These are phyloP conservation scores for Blastobotrys americana DNA, from an alignment of 805 yeast species.

Conservation along the genomic window DNA sequence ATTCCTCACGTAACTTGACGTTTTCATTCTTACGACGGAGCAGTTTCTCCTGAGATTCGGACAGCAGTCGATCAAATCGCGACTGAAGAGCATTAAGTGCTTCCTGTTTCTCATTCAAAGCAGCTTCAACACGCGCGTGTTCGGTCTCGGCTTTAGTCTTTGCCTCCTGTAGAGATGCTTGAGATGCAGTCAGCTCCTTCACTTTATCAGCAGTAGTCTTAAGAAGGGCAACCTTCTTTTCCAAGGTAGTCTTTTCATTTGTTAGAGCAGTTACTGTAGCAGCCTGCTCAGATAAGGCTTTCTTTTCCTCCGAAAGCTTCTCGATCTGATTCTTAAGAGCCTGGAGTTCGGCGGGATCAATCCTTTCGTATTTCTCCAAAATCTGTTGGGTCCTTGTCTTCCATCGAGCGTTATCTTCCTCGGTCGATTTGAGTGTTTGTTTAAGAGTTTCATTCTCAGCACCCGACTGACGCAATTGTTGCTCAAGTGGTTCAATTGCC, in stretches of 20 bases:
- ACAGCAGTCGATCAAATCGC: conserved; percentile 17
- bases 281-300: background rate
- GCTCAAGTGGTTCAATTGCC: conserved; percentile 42
- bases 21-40: conserved; percentile 15
- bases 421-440: conserved; percentile 40
- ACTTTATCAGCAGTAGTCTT: background rate
- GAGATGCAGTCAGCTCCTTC: background rate
- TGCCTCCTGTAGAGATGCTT: background rate
- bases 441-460: conserved; percentile 43
- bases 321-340: conserved; percentile 30
- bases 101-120: conserved; percentile 2
- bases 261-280: background rate
- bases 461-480: conserved; percentile 30
- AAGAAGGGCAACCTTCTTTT: background rate
- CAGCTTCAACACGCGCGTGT: conserved; percentile 11
- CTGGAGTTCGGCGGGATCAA: conserved; percentile 43
- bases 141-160: conserved; percentile 8
- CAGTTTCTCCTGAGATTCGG: conserved; percentile 25
- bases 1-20: conserved; percentile 9
- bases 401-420: conserved; percentile 55
- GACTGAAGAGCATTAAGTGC: conserved; percentile 9
- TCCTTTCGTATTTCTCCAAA: conserved; percentile 38
- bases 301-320: conserved; percentile 15
- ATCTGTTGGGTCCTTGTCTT: conserved; percentile 45
- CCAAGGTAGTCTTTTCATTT: background rate